These are phyloP conservation scores for Collybiopsis confluens DNA, from an alignment of 768 basidiomycete species.

Conservation along the genomic window DNA sequence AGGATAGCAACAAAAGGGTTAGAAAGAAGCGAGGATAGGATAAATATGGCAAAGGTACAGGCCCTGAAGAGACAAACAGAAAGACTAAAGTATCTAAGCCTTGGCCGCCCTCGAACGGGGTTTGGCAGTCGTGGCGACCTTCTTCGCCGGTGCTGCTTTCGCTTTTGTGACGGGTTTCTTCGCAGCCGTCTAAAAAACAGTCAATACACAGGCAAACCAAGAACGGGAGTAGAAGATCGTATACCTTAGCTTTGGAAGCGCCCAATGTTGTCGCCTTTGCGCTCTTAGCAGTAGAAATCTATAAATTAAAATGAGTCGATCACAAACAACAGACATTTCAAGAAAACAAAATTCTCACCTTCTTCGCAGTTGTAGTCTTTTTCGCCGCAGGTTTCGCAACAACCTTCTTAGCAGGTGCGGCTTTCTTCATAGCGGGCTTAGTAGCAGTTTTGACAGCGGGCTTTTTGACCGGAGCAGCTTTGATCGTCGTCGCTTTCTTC, in stretches of 20 bases:
- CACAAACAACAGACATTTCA: background rate
- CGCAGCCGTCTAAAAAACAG: slow-evolving; percentile 15
- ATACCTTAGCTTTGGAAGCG: slow-evolving; percentile 30
- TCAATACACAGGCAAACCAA: background rate
- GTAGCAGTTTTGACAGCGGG: slow-evolving; percentile 25
- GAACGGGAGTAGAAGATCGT: background rate
- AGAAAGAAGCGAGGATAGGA: background rate
- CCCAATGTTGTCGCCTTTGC: slow-evolving; percentile 37
- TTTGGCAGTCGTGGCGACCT: slow-evolving; percentile 25
- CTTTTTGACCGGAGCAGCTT: slow-evolving; percentile 31
- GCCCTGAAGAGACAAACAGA: slow-evolving; percentile 15
- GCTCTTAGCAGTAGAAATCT: slow-evolving; percentile 51
- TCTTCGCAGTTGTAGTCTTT: slow-evolving; percentile 53
- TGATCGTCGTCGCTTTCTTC: slow-evolving; percentile 35
- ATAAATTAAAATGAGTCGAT: slow-evolving; percentile 2
- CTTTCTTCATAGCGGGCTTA: slow-evolving; percentile 18
- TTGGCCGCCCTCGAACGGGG: slow-evolving; percentile 25
- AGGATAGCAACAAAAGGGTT: slow-evolving; percentile 7
- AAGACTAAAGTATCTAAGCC: slow-evolving; percentile 18
- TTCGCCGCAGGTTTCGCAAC: slow-evolving; percentile 30
- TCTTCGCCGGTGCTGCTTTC: slow-evolving; percentile 9
- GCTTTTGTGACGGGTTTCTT: slow-evolving; percentile 32
- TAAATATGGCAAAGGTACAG: slow-evolving; percentile 7
- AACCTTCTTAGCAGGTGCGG: slow-evolving; percentile 28
- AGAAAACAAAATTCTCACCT: slow-evolving; percentile 32